Evolutionary conservation across 2,329 filamentous ascomycete genomes (phyloP), one percentile per base, ranked within the genome.

Genomic region (Microascus cirrosus): DNA sequence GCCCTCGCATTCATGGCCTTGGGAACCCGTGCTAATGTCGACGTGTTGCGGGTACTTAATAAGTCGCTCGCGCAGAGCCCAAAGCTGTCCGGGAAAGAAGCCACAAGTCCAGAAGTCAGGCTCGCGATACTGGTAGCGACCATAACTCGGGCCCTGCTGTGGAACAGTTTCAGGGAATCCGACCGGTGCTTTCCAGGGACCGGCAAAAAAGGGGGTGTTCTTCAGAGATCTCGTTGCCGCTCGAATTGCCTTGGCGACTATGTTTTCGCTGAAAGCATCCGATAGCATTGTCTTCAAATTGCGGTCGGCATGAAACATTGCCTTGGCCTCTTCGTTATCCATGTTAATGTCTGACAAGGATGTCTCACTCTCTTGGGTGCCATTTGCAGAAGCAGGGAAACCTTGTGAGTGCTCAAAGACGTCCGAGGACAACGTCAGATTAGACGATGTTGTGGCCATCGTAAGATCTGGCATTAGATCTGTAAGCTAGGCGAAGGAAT

Each of bases 11-110:
- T 8, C 12, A 50, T 10, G n/a, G 3, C 22, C 6, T 50, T 61
- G 58, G 3, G 62, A 58, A 1, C 55, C 61, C 1, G 61, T 60
- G 22, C 64, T 58, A 12, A 61, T 60, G 22, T 39, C n/a, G 28
- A 42, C 22, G n/a, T 39, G 32, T 3, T 65, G 60, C 0, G 71
- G 71, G 22, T 65, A 71, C 55, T 66, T 68, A 54, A 67, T 58
- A 1, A 66, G 60, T 0, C 71, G 65, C 56, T 73, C 71, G 0
- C 70, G 60, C 1, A 73, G 18, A 7, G 65, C 63, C 59, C 71
- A 72, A 2, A 73, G 63, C 35, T 61, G 67, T 1, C 71, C 71
- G 0, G 71, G 71, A 55, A 73, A 73, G 65, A 73, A 73, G 22
- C 59, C 59, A 39, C 59, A 60, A 10, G 59, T 60, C 59, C 59